Evolutionary conservation across 305 asterid species (phyloP).

Genomic region (Galium porrigens): DNA sequence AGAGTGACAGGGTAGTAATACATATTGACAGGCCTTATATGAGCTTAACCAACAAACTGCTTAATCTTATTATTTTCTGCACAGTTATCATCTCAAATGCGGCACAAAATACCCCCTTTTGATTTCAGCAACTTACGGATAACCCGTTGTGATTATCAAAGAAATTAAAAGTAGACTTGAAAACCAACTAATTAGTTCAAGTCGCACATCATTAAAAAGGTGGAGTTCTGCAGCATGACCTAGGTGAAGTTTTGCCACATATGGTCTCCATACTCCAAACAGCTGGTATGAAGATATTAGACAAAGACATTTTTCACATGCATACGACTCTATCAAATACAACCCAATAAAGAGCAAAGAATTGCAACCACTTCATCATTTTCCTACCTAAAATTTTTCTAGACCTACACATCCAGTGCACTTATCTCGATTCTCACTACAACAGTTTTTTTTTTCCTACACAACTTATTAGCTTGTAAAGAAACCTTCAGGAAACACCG

Average conservation of each 20-base stretch:
- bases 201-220: neutral
- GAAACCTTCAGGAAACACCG: neutral
- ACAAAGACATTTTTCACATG: neutral
- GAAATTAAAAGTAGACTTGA: neutral
- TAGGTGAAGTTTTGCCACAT: conserved; percentile 1
- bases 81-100: neutral
- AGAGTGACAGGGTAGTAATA: neutral
- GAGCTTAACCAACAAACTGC: neutral
- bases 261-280: neutral
- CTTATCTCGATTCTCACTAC: neutral
- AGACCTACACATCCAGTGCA: neutral
- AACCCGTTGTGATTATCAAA: neutral
- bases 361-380: neutral
- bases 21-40: neutral
- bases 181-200: neutral
- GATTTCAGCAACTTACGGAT: neutral
- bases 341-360: neutral
- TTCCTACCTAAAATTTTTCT: neutral
- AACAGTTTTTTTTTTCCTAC: neutral
- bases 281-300: neutral
- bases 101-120: neutral
- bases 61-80: neutral
- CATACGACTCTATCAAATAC: neutral
- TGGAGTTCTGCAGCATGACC: neutral
- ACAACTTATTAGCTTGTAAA: neutral